Conservation (phyloP, 345 rosid species). For the Gossypioides kirkii region DNA sequence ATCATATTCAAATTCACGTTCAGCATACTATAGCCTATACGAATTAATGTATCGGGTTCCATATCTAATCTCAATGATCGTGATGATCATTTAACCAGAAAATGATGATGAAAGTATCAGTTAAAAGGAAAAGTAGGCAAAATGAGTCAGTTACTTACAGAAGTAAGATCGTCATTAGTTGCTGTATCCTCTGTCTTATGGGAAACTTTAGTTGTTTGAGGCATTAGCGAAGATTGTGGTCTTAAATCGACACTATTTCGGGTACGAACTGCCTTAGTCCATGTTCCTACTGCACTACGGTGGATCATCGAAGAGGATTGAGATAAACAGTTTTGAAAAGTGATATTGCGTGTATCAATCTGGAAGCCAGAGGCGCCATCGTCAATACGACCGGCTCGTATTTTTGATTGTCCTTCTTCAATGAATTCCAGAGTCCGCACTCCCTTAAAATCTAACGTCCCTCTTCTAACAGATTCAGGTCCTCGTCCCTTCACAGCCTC, state of each 20-base stretch:
- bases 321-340: not conserved
- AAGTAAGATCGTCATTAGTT: conserved; percentile 22
- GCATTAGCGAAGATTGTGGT: conserved; percentile 20
- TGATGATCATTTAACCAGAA: not conserved
- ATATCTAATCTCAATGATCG: not conserved
- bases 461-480: conserved; percentile 66
- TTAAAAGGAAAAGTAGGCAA: not conserved
- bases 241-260: conserved; percentile 22
- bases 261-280: conserved; percentile 15
- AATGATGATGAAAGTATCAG: not conserved
- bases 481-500: conserved; percentile 57
- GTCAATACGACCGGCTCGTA: not conserved
- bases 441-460: conserved; percentile 39
- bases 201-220: conserved; percentile 21
- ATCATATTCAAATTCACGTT: not conserved
- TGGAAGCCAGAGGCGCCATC: not conserved
- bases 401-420: conserved; percentile 32
- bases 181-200: conserved; percentile 8
- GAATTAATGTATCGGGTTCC: not conserved
- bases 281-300: not conserved
- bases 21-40: not conserved
- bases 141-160: conserved; percentile 23
- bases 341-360: not conserved
- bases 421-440: conserved; percentile 58
- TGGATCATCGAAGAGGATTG: not conserved